Percentiles rank a stretch among this genome's conserved stretches.
Conservation (phyloP, 768 basidiomycete genomes). For the Coprinellus micaceus region DNA sequence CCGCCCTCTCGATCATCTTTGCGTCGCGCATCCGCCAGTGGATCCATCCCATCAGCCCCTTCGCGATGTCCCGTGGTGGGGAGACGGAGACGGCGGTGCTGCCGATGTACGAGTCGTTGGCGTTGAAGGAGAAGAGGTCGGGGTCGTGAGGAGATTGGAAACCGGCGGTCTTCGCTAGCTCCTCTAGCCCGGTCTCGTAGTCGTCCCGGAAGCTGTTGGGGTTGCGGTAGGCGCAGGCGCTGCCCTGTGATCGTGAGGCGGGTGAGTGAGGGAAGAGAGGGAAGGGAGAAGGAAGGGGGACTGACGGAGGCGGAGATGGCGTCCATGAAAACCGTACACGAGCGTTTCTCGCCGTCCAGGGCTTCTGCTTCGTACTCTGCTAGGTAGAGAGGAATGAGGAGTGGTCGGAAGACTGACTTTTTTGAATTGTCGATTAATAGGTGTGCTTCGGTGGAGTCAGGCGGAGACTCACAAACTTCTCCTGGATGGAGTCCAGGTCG, state of each 20-base stretch:
- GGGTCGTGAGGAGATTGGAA: not conserved
- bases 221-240: conserved; percentile 3
- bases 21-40: conserved; percentile 14
- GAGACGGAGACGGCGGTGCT: conserved; percentile 14
- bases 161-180: not conserved
- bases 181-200: not conserved
- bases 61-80: conserved; percentile 14
- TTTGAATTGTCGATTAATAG: no score
- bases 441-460: no score
- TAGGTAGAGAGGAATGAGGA: conserved; percentile 63
- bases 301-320: conserved; percentile 12
- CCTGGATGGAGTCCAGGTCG: conserved; percentile 40
- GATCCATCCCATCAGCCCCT: conserved; percentile 17
- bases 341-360: not conserved
- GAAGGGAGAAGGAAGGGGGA: conserved; percentile 1
- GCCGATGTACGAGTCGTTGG: conserved; percentile 11
- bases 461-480: conserved; percentile 51
- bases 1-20: conserved; percentile 18
- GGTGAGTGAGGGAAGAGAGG: not conserved
- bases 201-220: not conserved
- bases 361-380: conserved; percentile 40
- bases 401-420: conserved; percentile 52
- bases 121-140: conserved; percentile 6
- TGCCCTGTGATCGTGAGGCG: conserved; percentile 2
- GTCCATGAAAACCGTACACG: conserved; percentile 12